phyloP scores from a whole-genome alignment of 2,329 filamentous ascomycete genomes.

The Hysterium pulicare region DNA sequence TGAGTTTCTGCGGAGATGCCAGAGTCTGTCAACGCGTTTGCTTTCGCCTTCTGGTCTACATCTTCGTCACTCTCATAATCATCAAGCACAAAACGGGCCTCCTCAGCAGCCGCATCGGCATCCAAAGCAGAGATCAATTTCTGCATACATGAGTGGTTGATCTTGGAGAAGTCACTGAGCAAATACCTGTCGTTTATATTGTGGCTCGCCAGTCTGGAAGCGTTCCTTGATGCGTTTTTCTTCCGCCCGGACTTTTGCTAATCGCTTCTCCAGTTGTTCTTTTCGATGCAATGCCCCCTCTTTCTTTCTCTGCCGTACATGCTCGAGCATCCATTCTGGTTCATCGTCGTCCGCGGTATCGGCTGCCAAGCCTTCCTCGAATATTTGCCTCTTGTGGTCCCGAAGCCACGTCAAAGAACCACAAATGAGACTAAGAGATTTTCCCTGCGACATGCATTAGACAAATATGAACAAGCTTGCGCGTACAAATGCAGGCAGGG shows the following conservation, averaged over 20 bases:
- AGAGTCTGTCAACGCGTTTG: constrained; percentile 27
- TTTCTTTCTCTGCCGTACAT: constrained; percentile 66
- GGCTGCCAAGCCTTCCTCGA: constrained; percentile 54
- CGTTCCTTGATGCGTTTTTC: constrained; percentile 59
- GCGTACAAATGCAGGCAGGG: too few relatives aligned
- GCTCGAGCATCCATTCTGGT: constrained; percentile 80
- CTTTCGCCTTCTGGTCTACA: constrained; percentile 17
- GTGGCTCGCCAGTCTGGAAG: constrained; percentile 46
- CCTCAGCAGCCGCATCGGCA: constrained; percentile 39
- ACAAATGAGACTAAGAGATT: constrained; percentile 89
- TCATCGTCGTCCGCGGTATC: constrained; percentile 59
- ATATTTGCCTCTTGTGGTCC: constrained; percentile 63
- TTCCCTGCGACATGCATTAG: constrained; percentile 55
- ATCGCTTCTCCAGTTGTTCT: constrained; percentile 69
- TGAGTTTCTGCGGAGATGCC: constrained; percentile 72
- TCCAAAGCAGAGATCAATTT: constrained; percentile 14
- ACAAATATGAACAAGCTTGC: neutral
- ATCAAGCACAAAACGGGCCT: constrained; percentile 71
- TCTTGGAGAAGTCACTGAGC: too few relatives aligned
- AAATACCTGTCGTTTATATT: constrained; percentile 47
- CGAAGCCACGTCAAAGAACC: constrained; percentile 88
- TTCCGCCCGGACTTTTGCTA: constrained; percentile 60
- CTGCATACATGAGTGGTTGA: constrained; percentile 14
- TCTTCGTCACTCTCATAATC: constrained; percentile 68
- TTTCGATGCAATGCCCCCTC: constrained; percentile 64